Conservation (phyloP, 192 early-diverging fungal genomes). For the Mortierella hygrophila region DNA sequence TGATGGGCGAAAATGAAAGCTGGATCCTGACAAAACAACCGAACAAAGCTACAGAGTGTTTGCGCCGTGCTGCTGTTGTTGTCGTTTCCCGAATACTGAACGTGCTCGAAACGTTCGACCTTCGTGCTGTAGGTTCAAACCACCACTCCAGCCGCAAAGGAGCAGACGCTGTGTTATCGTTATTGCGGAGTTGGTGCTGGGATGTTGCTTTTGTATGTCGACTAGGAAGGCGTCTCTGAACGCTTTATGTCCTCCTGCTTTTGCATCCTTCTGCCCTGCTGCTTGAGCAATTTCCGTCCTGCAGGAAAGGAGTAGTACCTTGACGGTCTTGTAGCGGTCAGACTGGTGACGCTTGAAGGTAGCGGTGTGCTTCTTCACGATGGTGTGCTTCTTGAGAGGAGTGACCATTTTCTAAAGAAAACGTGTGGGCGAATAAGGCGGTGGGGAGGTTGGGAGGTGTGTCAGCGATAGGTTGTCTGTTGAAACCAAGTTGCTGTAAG, state of each 20-base stretch:
- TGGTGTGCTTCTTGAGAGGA: slow-evolving; percentile 93
- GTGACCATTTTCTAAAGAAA: slow-evolving; percentile 85
- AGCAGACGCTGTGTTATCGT: background rate
- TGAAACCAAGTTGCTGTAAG: background rate
- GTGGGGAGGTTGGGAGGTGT: background rate
- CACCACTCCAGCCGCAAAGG: background rate
- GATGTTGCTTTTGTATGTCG: background rate
- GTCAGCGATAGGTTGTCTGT: background rate
- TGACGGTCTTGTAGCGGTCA: slow-evolving; percentile 97
- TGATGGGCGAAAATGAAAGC: background rate
- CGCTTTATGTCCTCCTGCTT: background rate
- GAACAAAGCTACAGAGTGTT: background rate
- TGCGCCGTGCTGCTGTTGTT: too few species aligned
- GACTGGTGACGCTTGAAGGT: slow-evolving; percentile 97
- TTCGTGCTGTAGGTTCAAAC: background rate
- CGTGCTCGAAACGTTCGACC: too few species aligned
- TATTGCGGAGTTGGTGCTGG: background rate
- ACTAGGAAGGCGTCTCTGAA: background rate
- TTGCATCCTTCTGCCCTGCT: background rate
- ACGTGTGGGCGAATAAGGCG: background rate
- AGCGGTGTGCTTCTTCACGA: slow-evolving; percentile 99
- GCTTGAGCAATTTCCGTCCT: background rate
- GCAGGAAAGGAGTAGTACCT: slow-evolving; percentile 64
- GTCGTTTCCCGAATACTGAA: too few species aligned
- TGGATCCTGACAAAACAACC: background rate